Conservation (phyloP, 805 yeast species). For the Myxozyma udenii region DNA sequence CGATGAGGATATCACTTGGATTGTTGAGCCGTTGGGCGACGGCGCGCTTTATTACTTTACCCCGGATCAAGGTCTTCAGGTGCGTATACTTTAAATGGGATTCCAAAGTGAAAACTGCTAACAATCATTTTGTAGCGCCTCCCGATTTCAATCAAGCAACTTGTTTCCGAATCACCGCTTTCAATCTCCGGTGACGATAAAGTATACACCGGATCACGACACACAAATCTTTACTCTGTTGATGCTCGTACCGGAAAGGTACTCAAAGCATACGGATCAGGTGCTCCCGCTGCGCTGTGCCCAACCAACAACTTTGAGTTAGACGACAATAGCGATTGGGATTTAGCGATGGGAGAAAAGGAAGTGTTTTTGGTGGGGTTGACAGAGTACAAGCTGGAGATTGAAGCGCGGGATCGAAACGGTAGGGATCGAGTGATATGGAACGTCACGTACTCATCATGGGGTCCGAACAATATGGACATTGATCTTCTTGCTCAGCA, state of each 20-base stretch:
- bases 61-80: conserved; percentile 68
- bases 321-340: conserved; percentile 26
- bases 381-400: conserved; percentile 44
- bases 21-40: conserved; percentile 85
- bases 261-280: conserved; percentile 63
- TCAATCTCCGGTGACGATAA: conserved; percentile 73
- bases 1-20: conserved; percentile 58
- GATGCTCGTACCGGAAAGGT: conserved; percentile 74
- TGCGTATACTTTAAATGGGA: neutral
- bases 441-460: conserved; percentile 80
- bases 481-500: conserved; percentile 45
- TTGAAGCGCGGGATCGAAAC: conserved; percentile 63
- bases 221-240: conserved; percentile 70
- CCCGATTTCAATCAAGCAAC: conserved; percentile 73
- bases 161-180: conserved; percentile 83
- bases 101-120: neutral
- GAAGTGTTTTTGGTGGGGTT: conserved; percentile 21
- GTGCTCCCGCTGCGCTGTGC: conserved; percentile 37
- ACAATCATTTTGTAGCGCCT: conserved; percentile 40
- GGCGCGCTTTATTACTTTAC: conserved; percentile 82
- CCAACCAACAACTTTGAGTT: conserved; percentile 16
- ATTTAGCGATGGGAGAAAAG: conserved; percentile 6
- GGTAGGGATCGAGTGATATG: conserved; percentile 64
- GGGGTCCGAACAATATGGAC: conserved; percentile 91
- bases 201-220: conserved; percentile 80